phyloP scores from a whole-genome alignment of 306 rosid genomes.

The Nissolia schottii region DNA sequence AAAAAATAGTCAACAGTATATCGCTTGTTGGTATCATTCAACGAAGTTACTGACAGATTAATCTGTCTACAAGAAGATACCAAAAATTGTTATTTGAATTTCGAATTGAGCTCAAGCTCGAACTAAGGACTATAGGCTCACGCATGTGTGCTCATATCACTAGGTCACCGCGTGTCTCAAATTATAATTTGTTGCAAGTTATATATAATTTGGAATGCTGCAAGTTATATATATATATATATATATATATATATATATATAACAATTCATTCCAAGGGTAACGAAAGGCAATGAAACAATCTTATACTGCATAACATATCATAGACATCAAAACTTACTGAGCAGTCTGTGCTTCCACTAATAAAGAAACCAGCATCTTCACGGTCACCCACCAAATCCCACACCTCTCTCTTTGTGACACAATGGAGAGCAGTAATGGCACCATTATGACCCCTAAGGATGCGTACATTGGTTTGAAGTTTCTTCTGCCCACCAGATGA shows the following conservation, averaged over 20 bases:
- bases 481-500: slow-evolving; percentile 78
- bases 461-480: slow-evolving; percentile 85
- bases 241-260: too few species aligned
- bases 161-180: too few species aligned
- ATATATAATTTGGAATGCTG: too few species aligned
- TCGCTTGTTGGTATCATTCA: too few species aligned
- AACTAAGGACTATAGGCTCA: too few species aligned
- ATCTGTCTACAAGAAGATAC: too few species aligned
- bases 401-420: slow-evolving; percentile 95
- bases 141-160: too few species aligned
- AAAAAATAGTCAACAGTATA: too few species aligned
- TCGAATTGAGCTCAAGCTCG: too few species aligned
- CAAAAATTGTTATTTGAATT: too few species aligned
- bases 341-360: slow-evolving; percentile 96
- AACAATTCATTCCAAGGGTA: slow-evolving; percentile 5
- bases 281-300: slow-evolving; percentile 12
- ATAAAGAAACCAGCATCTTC: slow-evolving; percentile 99
- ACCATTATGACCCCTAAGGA: slow-evolving; percentile 96
- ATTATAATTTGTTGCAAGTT: too few species aligned
- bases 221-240: slow-evolving; percentile 21
- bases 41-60: too few species aligned
- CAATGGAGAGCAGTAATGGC: slow-evolving; percentile 93
- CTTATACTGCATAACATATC: slow-evolving; percentile 5
- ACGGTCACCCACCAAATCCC: slow-evolving; percentile 99
- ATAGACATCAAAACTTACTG: slow-evolving; percentile 48